These are phyloP conservation scores for Aspergillus diversus DNA, from an alignment of 495 filamentous ascomycete genomes.

Conservation along the genomic window DNA sequence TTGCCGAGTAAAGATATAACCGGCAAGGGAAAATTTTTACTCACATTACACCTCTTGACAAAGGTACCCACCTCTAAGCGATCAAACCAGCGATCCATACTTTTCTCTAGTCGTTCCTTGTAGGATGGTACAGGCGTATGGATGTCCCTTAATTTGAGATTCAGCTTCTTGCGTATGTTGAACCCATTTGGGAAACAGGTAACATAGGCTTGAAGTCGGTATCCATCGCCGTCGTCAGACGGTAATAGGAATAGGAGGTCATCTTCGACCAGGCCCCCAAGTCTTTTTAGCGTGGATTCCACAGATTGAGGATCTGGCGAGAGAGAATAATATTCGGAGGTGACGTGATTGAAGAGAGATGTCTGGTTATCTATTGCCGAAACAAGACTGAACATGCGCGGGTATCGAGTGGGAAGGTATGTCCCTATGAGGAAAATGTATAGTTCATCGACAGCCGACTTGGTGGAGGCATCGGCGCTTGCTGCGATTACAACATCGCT, in stretches of 20 bases:
- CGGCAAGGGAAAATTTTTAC: slow-evolving; percentile 38
- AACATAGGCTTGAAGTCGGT: slow-evolving; percentile 64
- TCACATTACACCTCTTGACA: slow-evolving; percentile 54
- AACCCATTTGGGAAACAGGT: slow-evolving; percentile 75
- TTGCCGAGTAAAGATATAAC: no score
- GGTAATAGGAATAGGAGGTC: slow-evolving; percentile 73
- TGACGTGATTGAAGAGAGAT: slow-evolving; percentile 56
- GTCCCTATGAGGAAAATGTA: slow-evolving; percentile 63
- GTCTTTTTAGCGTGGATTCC: background rate
- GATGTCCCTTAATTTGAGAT: slow-evolving; percentile 63
- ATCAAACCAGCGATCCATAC: slow-evolving; percentile 75
- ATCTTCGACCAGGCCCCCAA: slow-evolving; percentile 33
- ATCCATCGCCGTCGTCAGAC: slow-evolving; percentile 29
- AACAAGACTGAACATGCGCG: slow-evolving; percentile 56
- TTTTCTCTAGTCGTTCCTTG: slow-evolving; percentile 63
- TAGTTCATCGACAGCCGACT: slow-evolving; percentile 62
- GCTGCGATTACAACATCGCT: slow-evolving; percentile 32
- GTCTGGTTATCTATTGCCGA: slow-evolving; percentile 29
- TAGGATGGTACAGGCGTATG: slow-evolving; percentile 70
- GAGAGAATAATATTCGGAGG: background rate
- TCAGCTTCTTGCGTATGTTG: slow-evolving; percentile 62
- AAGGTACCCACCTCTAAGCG: slow-evolving; percentile 35
- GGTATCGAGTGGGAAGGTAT: slow-evolving; percentile 67
- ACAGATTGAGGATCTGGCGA: background rate
- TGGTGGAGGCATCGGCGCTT: slow-evolving; percentile 28